Evolutionary conservation across 2,329 filamentous ascomycete species (phyloP).

Genomic region (Pyrenochaeta sp.): DNA sequence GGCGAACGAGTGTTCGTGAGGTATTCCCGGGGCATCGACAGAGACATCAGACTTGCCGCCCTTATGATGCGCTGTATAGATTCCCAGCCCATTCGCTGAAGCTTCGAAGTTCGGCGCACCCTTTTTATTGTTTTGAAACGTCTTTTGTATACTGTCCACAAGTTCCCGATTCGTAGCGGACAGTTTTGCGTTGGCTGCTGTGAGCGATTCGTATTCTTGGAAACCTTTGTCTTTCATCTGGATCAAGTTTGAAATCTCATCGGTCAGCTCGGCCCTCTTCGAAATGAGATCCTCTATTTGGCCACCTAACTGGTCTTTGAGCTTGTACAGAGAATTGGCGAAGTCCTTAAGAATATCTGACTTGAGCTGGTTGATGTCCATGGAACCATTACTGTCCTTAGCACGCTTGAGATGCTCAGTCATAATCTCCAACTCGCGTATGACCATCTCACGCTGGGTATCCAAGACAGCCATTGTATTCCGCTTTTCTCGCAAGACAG

Average conservation of each 20-base stretch:
- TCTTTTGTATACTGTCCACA: constrained; percentile 90
- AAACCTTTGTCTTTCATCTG: constrained; percentile 91
- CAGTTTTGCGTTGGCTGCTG: constrained; percentile 91
- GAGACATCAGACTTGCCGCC: constrained; percentile 50
- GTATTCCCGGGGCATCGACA: constrained; percentile 52
- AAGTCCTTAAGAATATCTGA: constrained; percentile 70
- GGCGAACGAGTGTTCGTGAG: constrained; percentile 50
- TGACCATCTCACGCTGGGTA: constrained; percentile 93
- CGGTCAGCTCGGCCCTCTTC: constrained; percentile 81
- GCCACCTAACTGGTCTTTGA: constrained; percentile 80
- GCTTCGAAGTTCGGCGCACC: constrained; percentile 58
- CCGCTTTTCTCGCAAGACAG: constrained; percentile 87
- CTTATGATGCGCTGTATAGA: constrained; percentile 58
- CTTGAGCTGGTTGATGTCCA: constrained; percentile 78
- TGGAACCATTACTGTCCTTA: constrained; percentile 78
- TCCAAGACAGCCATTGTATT: constrained; percentile 95
- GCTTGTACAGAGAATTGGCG: constrained; percentile 66
- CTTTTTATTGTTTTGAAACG: constrained; percentile 79
- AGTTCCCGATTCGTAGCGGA: constrained; percentile 95
- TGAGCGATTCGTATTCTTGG: constrained; percentile 94
- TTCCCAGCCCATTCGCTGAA: constrained; percentile 67
- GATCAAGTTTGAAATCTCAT: constrained; percentile 83
- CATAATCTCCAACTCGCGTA: constrained; percentile 87
- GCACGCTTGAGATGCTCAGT: constrained; percentile 87
- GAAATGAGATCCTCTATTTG: constrained; percentile 90